Evolutionary conservation across 2,329 filamentous ascomycete species (phyloP), one percentile per base, ranked within the genome.

Genomic region (Aspergillus sp.): DNA sequence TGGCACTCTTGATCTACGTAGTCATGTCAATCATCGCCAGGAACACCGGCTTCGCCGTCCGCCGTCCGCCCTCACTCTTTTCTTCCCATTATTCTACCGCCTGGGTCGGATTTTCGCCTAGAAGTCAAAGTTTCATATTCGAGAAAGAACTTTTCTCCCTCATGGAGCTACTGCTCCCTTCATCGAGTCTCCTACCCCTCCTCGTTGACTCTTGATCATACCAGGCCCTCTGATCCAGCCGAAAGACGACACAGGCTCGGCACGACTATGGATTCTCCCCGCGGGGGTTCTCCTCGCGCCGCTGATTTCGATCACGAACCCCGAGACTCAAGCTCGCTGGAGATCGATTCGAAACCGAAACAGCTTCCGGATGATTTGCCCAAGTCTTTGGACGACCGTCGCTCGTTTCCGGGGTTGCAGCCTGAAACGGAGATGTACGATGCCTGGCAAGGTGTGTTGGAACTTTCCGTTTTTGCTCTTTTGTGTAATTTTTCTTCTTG

Each of bases 351-450:
- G 57, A 66, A 57, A 47, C 62, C 62, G 59, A 66, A 57, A 47
- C 62, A 71, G 64, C 86, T 98, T 54, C 95, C 95, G 46, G 81
- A 86, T 68, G 95, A 99, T 78, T 86, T 99, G 41, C 95, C 95
- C 11, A 95, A 87, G 68, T 97, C 93, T 13, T 86, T 99, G 59
- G 90, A 99, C 77, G 95, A 99, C 81, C 88, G 95, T 63, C 87
- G 89, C 69, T 84, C 84, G 71, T 85, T 90, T 38, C 85, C 88
- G 4, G 83, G 82, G 51, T 87, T 89, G 64, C 85, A 89, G 66
- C 85, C 90, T 59, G 95, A 98, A 82, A 97, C 93, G 46, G 95
- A 98, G 82, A 92, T 97, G 81, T 99, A 98, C 77, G 95, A 99
- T 85, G 95, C 92, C 69, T 99, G 95, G 95, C 93, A 98, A 89